Evolutionary conservation across 2,329 filamentous ascomycete genomes (phyloP).

Genomic region (Botrytis aclada): DNA sequence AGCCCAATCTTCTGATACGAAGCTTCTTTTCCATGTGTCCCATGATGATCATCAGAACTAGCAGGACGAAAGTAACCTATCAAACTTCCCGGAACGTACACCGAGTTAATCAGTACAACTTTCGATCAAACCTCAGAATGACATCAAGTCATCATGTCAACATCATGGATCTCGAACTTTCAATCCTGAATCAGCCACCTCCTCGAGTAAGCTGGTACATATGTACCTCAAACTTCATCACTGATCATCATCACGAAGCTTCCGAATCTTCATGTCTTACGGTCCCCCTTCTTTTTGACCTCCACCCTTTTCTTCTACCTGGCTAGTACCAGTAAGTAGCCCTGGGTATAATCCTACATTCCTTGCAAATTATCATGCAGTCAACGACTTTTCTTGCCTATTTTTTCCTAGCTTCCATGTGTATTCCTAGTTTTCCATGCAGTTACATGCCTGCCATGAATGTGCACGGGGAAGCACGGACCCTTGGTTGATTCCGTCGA

Average conservation of each 20-base stretch:
- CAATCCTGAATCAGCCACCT: background rate
- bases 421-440: slow-evolving; percentile 5
- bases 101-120: background rate
- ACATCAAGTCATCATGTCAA: background rate
- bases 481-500: slow-evolving; percentile 18
- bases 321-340: background rate
- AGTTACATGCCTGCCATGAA: slow-evolving; percentile 12
- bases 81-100: background rate
- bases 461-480: slow-evolving; percentile 26
- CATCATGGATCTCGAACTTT: background rate
- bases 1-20: slow-evolving; percentile 13
- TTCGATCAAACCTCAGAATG: background rate
- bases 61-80: background rate
- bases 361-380: slow-evolving; percentile 17
- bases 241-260: background rate
- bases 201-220: slow-evolving; percentile 2
- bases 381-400: background rate
- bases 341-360: background rate
- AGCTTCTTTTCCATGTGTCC: background rate
- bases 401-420: background rate
- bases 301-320: background rate
- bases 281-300: background rate
- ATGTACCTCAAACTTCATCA: background rate
- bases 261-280: background rate
- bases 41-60: background rate